Evolutionary conservation across 176 grass and related monocot species (phyloP).

Genomic region (Echinochloa phyllopogon): DNA sequence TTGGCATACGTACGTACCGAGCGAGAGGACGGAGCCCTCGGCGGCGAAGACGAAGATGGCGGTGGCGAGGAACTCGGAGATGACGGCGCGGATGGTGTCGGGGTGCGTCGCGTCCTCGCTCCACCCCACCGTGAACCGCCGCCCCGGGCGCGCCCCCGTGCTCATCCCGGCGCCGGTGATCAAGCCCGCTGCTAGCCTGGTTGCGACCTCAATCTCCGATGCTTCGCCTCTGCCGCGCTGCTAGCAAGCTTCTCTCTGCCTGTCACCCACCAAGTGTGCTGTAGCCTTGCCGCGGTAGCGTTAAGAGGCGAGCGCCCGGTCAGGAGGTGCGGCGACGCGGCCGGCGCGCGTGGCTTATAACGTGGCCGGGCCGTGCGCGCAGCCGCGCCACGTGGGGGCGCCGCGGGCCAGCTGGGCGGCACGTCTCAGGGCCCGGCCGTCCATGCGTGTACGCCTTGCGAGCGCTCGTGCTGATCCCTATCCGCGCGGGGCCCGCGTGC

Average conservation of each 20-base stretch:
- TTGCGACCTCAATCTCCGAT: not conserved
- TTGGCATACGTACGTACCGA: constrained; percentile 42
- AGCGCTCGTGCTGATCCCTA: not conserved
- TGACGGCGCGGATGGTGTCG: constrained; percentile 80
- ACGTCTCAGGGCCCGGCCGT: constrained; percentile 42
- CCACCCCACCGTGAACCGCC: constrained; percentile 72
- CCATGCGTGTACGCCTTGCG: not conserved
- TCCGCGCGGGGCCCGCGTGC: not conserved
- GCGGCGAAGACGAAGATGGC: constrained; percentile 97
- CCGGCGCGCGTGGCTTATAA: constrained; percentile 19
- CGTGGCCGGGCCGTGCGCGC: constrained; percentile 20
- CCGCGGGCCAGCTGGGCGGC: constrained; percentile 43
- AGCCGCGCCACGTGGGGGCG: constrained; percentile 60
- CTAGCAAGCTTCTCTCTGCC: not conserved
- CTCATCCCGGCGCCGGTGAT: constrained; percentile 17
- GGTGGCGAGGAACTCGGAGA: constrained; percentile 89
- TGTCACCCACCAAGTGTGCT: not conserved
- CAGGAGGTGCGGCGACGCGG: not conserved
- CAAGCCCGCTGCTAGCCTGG: not conserved
- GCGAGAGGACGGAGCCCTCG: constrained; percentile 91
- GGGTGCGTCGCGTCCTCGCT: constrained; percentile 77
- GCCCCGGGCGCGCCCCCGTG: constrained; percentile 36
- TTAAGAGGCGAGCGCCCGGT: not conserved
- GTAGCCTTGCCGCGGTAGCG: not conserved
- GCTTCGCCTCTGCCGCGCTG: too few relatives aligned